phyloP scores from a whole-genome alignment of 1,284 basidiomycete genomes.

The Farysia itapuensis region DNA sequence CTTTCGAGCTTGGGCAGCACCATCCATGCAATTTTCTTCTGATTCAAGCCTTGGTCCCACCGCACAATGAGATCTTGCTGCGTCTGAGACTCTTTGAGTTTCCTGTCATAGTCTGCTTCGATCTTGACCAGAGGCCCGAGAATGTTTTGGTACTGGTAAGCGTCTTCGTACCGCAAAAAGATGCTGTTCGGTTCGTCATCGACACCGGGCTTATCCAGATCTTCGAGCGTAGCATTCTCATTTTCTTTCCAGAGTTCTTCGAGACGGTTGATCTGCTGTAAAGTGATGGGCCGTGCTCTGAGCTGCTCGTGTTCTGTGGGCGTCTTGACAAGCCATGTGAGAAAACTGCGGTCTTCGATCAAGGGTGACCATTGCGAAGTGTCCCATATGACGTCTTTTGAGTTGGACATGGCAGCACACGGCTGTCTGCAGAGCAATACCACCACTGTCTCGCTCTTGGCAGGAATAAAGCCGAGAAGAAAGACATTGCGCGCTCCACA shows the following conservation, averaged over 20 bases:
- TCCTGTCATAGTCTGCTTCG: conserved; percentile 98
- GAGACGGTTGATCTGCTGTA: conserved; percentile 92
- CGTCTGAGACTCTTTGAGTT: conserved; percentile 95
- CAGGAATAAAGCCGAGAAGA: conserved; percentile 97
- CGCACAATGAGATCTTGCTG: conserved; percentile 93
- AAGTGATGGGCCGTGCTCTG: conserved; percentile 90
- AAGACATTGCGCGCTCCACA: conserved; percentile 99
- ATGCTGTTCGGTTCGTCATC: conserved; percentile 81
- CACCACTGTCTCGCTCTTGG: conserved; percentile 97
- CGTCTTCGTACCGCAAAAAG: conserved; percentile 85
- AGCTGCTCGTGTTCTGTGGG: conserved; percentile 93
- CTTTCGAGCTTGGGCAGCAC: conserved; percentile 93
- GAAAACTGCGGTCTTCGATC: conserved; percentile 95
- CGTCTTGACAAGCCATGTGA: conserved; percentile 97
- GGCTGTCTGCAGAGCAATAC: conserved; percentile 99
- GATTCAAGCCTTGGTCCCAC: conserved; percentile 97
- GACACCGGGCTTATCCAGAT: conserved; percentile 83
- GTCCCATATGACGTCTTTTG: conserved; percentile 98
- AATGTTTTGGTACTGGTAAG: conserved; percentile 99
- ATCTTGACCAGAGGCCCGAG: conserved; percentile 98
- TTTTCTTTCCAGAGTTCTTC: conserved; percentile 99
- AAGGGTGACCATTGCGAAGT: conserved; percentile 95
- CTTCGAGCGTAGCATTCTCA: conserved; percentile 87
- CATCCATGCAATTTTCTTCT: conserved; percentile 97
- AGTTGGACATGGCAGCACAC: conserved; percentile 82